These are phyloP conservation scores for Aspergillus intermedius DNA, from an alignment of 2,329 filamentous ascomycete genomes.

Conservation along the genomic window DNA sequence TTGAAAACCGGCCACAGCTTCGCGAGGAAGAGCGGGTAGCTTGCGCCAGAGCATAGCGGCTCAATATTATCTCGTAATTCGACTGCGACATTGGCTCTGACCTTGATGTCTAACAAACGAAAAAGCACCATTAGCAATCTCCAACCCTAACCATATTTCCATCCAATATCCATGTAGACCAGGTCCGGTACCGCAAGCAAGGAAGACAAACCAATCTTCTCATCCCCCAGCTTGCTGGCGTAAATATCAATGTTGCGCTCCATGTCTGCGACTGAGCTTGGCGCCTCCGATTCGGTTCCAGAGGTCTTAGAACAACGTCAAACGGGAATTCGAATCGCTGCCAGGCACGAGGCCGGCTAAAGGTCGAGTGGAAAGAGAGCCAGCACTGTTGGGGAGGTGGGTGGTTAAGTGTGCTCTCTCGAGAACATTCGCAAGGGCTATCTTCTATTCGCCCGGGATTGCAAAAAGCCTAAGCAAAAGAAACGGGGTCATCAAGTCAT, in stretches of 20 bases:
- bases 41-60: slow-evolving; percentile 66
- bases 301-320: slow-evolving; percentile 12
- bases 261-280: slow-evolving; percentile 24
- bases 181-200: neutral
- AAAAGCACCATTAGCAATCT: slow-evolving; percentile 3
- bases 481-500: slow-evolving; percentile 27
- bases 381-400: slow-evolving; percentile 16
- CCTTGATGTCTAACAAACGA: slow-evolving; percentile 60
- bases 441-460: slow-evolving; percentile 15
- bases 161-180: neutral
- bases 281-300: slow-evolving; percentile 9
- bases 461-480: slow-evolving; percentile 18
- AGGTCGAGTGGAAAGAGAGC: slow-evolving; percentile 11
- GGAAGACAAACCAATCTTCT: slow-evolving; percentile 37
- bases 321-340: slow-evolving; percentile 21
- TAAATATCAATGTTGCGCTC: slow-evolving; percentile 46
- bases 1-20: slow-evolving; percentile 87
- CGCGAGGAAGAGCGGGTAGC: slow-evolving; percentile 75
- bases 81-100: slow-evolving; percentile 73
- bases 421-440: slow-evolving; percentile 7
- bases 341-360: slow-evolving; percentile 35
- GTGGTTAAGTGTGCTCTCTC: neutral
- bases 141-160: neutral
- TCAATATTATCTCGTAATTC: slow-evolving; percentile 90
- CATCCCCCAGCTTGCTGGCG: slow-evolving; percentile 43